Evolutionary conservation across 371 early-diverging fungal species (phyloP), one percentile per base, ranked within the genome.

Genomic region (Haplosporangium sp.): DNA sequence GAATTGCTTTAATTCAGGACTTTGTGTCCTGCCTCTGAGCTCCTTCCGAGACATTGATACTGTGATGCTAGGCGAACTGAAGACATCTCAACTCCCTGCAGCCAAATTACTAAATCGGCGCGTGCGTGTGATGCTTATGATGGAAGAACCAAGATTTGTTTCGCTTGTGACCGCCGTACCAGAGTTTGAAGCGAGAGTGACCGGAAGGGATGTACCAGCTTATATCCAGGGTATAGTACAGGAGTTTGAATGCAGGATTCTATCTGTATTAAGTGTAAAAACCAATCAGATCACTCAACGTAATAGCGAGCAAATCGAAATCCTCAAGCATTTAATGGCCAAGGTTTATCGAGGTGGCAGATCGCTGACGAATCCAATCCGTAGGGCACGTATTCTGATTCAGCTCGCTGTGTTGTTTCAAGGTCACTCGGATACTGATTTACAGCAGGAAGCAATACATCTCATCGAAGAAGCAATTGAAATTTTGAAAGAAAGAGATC

Each of bases 341-440:
- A 61, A 58, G 39, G 45, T 63, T 8, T 82, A 75, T 42, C 62
- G 64, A 3, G 82, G 76, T 8, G 76, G 70, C 0, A 42, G 48
- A 5, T 48, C 53, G 19, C 60, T 79, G 5, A 37, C 19, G 48
- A 68, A 75, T 42, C 82, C 82, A 0, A 52, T 82, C 4, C 71
- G 82, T 10, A 57, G 82, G 17, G 82, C 82, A 34, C 72, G 72
- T 27, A 71, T 67, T 19, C 60, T 82, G n/a, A 48, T 82, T 20
- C 62, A 66, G 2, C 63, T 82, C 44, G 76, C 76, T 0, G 48
- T 62, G 38, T 52, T 72, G 7, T 67, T 63, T 20, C 73, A 75
- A 27, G 42, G 37, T 9, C 39, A 44, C 5, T 13, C 58, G 6
- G 67, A 72, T 19, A 40, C 35, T n/a, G 42, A n/a, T 3, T 15